These are phyloP conservation scores for Camellia granthamiana DNA, from an alignment of 148 eudicot genomes.

Conservation along the genomic window DNA sequence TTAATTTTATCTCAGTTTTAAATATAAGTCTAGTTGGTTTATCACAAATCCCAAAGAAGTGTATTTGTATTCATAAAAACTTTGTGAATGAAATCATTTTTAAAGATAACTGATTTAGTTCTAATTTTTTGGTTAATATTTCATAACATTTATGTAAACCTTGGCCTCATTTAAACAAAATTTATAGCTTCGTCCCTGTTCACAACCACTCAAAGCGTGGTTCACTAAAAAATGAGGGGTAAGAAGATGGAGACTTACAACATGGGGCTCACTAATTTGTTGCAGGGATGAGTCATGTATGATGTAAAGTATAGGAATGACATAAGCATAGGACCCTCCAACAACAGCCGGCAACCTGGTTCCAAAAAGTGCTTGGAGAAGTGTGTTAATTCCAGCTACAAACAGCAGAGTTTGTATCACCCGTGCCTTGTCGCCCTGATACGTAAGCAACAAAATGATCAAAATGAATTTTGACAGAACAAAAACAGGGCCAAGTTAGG, in stretches of 20 bases:
- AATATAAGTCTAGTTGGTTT: neutral
- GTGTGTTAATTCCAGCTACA: constrained; percentile 94
- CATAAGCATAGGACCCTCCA: constrained; percentile 90
- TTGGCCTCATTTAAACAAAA: too few relatives aligned
- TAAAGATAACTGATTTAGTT: too few relatives aligned
- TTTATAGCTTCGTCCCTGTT: neutral
- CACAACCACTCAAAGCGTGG: neutral
- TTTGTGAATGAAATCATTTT: too few relatives aligned
- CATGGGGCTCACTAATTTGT: constrained; percentile 63
- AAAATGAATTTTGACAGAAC: neutral
- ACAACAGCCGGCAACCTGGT: constrained; percentile 96
- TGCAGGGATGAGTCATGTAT: constrained; percentile 82
- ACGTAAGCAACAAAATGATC: constrained; percentile 18
- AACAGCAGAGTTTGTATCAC: constrained; percentile 92
- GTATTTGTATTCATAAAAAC: neutral
- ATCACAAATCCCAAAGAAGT: neutral
- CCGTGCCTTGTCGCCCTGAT: constrained; percentile 96
- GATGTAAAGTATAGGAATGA: constrained; percentile 80
- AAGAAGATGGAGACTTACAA: constrained; percentile 44
- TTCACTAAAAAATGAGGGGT: neutral
- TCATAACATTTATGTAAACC: too few relatives aligned
- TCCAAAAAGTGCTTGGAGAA: constrained; percentile 92
- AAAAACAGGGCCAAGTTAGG: constrained; percentile 4
- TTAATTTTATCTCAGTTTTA: neutral
- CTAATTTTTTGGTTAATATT: too few relatives aligned